Evolutionary conservation across 2,329 filamentous ascomycete genomes (phyloP), one percentile per base, ranked within the genome.

Genomic region (Sarocladium kiliense): DNA sequence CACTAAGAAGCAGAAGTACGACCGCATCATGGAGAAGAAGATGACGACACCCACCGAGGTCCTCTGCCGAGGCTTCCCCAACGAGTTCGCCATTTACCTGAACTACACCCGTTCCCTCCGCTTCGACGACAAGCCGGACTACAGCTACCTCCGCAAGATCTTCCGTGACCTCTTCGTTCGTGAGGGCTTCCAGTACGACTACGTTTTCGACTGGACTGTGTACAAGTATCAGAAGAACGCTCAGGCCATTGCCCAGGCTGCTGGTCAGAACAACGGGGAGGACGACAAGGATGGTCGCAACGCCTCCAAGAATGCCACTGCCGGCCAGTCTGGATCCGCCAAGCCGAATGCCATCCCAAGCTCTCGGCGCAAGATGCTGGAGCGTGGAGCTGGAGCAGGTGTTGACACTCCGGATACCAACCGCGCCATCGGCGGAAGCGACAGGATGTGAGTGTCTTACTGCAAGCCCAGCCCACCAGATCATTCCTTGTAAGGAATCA

Each of bases 11-110:
- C 93, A 97, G 80, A 99, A 99, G 81, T 97, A 99, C 71, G 94
- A 99, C 77, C 86, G 93, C 62, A 99, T 99, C 78, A 97, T 97
- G 93, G 94, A 99, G 83, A 99, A 99, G 87, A 99, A 99, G 90
- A 97, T 97, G 94, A 99, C 94, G 14, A 99, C 94, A 2, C 92
- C 94, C 9, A 97, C 93, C 65, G 93, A 99, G 77, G 92, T 97
- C 50, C 89, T 99, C 51, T 99, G 94, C 86, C 91, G 93, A 73
- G 94, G 94, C 63, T 97, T 99, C 81, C 94, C 94, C 66, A 97
- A 97, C 74, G 94, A 99, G 78, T 99, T 99, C 66, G 92, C 93
- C 78, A 97, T 97, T 74, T 99, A 99, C 75, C 84, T 99, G 54
- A 97, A 97, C 87, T 97, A 99, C 82, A 97, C 93, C 54, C 90